phyloP scores from a whole-genome alignment of 2,329 filamentous ascomycete species.

The Aspergillus sp. region DNA sequence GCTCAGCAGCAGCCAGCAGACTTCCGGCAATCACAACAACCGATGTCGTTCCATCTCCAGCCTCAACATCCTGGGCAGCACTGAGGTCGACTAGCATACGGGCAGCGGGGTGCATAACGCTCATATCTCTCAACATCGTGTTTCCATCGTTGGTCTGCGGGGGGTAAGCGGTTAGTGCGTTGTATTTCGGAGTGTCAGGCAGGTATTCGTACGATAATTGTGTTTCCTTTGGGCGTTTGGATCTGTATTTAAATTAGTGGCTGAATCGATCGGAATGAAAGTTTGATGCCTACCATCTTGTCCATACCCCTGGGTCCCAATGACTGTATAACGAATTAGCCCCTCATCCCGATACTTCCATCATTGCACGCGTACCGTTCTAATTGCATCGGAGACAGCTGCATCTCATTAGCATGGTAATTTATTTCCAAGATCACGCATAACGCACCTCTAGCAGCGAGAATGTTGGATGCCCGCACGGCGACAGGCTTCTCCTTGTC shows the following conservation, averaged over 20 bases:
- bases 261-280: neutral
- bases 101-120: constrained; percentile 97
- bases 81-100: constrained; percentile 99
- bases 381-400: constrained; percentile 97
- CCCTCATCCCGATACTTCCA: constrained; percentile 31
- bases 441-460: constrained; percentile 82
- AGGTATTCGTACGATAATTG: constrained; percentile 68
- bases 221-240: constrained; percentile 91
- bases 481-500: constrained; percentile 98
- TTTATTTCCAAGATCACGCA: neutral
- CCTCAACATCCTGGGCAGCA: constrained; percentile 96
- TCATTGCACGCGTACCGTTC: constrained; percentile 60
- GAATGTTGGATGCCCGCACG: constrained; percentile 93
- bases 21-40: constrained; percentile 98
- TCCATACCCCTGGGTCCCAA: constrained; percentile 97
- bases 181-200: constrained; percentile 9
- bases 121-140: constrained; percentile 99
- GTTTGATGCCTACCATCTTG: constrained; percentile 68
- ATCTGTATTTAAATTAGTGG: constrained; percentile 56
- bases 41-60: constrained; percentile 95
- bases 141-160: constrained; percentile 89
- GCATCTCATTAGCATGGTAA: constrained; percentile 27
- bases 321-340: constrained; percentile 56
- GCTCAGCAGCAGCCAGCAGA: constrained; percentile 88
- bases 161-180: constrained; percentile 27